A percentile compares a stretch with the other conserved stretches of the same genome.
Conservation (phyloP, 352 stramenopile genomes). For the Pythium vanterpoolii region DNA sequence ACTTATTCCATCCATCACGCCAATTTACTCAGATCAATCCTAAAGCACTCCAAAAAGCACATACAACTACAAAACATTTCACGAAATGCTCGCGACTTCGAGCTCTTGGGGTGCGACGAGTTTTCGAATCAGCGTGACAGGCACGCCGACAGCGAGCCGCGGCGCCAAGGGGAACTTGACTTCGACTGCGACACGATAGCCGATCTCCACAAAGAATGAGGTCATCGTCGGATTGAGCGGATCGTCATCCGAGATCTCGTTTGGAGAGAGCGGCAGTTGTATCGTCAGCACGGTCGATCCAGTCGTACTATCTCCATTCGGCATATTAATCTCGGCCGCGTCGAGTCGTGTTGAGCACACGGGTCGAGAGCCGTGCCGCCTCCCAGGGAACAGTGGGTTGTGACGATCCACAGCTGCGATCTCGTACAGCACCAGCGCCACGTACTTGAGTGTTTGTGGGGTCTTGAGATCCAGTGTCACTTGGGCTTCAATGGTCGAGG, state of each 20-base stretch:
- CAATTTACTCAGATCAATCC: not conserved
- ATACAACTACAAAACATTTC: not conserved
- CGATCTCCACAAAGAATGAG: conserved; percentile 2
- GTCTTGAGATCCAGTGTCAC: not conserved
- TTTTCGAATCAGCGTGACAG: conserved; percentile 7
- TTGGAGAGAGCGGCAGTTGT: conserved; percentile 5
- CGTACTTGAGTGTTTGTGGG: not conserved
- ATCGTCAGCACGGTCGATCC: not conserved
- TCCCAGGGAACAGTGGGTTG: not conserved
- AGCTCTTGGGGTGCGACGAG: not conserved
- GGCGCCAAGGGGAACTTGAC: conserved; percentile 2
- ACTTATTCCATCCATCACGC: not conserved
- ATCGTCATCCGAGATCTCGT: conserved; percentile 5
- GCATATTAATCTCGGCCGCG: not conserved
- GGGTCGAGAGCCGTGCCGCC: not conserved
- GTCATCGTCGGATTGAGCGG: conserved; percentile 14
- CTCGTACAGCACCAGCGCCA: not conserved
- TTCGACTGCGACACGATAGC: conserved; percentile 12
- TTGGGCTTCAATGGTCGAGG: not conserved
- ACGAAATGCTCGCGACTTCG: not conserved
- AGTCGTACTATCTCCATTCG: not conserved
- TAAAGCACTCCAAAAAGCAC: not conserved
- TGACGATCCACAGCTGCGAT: not conserved
- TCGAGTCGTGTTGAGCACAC: not conserved
- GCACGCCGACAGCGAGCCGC: conserved; percentile 1